A percentile compares a stretch with the other conserved stretches of the same genome.
Conservation (phyloP, 805 yeast genomes). For the Ogataea paradorogensis region DNA sequence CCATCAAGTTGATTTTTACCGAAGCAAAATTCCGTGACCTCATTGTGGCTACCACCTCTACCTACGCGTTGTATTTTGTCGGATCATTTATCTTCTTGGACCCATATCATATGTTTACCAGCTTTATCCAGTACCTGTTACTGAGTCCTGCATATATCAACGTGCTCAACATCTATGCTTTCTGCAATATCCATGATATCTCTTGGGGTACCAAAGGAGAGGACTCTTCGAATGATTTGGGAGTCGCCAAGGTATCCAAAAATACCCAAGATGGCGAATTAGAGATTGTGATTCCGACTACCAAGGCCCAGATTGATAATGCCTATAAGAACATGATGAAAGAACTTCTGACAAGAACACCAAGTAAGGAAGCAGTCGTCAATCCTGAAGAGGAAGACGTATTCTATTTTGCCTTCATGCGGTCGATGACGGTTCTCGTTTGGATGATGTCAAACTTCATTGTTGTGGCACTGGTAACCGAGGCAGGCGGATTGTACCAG, state of each 20-base stretch:
- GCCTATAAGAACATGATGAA: constrained; percentile 65
- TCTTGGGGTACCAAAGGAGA: constrained; percentile 98
- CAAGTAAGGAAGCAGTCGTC: constrained; percentile 18
- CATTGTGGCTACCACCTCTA: constrained; percentile 79
- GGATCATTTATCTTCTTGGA: constrained; percentile 82
- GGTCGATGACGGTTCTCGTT: constrained; percentile 82
- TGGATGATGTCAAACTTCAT: constrained; percentile 90
- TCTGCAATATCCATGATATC: constrained; percentile 93
- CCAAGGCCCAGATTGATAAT: constrained; percentile 70
- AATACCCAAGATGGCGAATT: constrained; percentile 58
- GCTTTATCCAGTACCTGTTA: constrained; percentile 78
- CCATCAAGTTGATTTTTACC: constrained; percentile 48
- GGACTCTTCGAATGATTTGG: constrained; percentile 67
- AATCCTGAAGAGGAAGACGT: constrained; percentile 52
- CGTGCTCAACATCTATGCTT: constrained; percentile 89
- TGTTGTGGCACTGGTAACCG: constrained; percentile 76
- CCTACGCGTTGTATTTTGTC: constrained; percentile 74
- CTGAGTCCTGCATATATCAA: constrained; percentile 88
- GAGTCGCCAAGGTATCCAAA: constrained; percentile 65
- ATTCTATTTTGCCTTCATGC: constrained; percentile 83
- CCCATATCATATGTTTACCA: constrained; percentile 90
- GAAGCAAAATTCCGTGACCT: constrained; percentile 79
- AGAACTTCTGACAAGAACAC: constrained; percentile 45
- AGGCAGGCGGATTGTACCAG: constrained; percentile 73
- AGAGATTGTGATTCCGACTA: constrained; percentile 72